Base-by-base conservation (phyloP, 192 early-diverging fungal species). In the Gamsiella multidivaricata region DNA sequence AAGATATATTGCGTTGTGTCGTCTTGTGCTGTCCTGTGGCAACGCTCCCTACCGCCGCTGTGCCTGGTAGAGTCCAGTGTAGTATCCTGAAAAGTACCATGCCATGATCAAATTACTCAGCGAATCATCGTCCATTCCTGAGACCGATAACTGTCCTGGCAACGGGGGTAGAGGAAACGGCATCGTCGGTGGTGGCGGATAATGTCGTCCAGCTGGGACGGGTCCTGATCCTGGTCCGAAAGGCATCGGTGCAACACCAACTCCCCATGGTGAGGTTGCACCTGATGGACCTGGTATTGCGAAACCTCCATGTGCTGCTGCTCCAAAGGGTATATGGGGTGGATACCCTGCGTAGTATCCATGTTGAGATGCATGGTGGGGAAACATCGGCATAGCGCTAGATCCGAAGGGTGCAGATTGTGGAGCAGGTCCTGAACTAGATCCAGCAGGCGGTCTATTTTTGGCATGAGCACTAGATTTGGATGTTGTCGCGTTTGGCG, bases 51-150 rank as follows among this genome's bases (percentile, higher is more conserved):
- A 58, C 32, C 65, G 31, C 43, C 43, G 39, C 37, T 66, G 55
- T 15, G 71, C 90, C 70, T 91, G 89, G 70, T 91, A 91, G 41
- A 85, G 84, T 33, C 90, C 91, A 43, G 89, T 88, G 61, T 93
- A 93, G 66, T 91, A 93, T 18, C 91, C 91, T 18, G 87, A 84
- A 61, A 83, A 91, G 66, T 91, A 93, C 90, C 90, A 93, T 8
- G 91, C 86, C 88, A 88, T 93, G 57, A 87, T 87, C 69, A 91
- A 79, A 65, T 88, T 86, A 15, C 81, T 60, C 20, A 93, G 70
- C 7, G 85, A 86, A 11, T 90, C 90, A 25, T 93, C 83, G 22
- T 90, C 86, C 57, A 72, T 42, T n/a, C 43, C 52, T 55, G 50
- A 9, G 28, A 4, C 50, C 17, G 61, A 33, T 22, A 56, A 47